Base-by-base conservation (phyloP, 148 eudicot species). In the Cornus suecica region DNA sequence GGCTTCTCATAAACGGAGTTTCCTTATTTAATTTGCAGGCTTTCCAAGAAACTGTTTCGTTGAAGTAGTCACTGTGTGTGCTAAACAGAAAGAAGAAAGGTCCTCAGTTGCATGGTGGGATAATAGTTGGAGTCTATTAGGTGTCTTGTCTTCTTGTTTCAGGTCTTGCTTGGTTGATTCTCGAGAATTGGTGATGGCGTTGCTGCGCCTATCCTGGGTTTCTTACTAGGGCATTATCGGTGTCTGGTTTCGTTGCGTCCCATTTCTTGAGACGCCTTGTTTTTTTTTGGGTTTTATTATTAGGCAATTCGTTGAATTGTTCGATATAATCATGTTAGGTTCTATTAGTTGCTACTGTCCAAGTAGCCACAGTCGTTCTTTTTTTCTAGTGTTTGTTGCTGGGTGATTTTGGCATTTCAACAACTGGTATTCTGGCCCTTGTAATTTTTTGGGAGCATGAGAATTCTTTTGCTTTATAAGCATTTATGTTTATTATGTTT, bases 321-420 rank as follows among this genome's bases (percentile, higher is more conserved):
- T 66, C 69, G 2, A 18, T 30, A 66, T 2, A 29, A 30, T 25
- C 3, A 15, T 48, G 25, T 8, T 31, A 22, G 5, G 51, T 32
- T n/a, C 31, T 66, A 7, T 3, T 31, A 34, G 48, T 34, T 67
- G 70, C 66, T 5, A 26, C 60, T 58, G 13, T 72, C 22, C 27
- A 4, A 58, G 75, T 72, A 23, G 48, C 10, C 29, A 26, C 2
- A 30, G 74, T 52, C 9, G 25, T 58, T 58, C 5, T 58, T 58
- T 2, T 11, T 4, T 58, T 58, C 25, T 72, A 54, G 29, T 30
- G 29, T 72, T 58, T 14, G 63, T 52, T 70, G 24, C 63, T 28
- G 24, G 74, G 63, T 52, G 64, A 22, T 71, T 68, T 23, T 22
- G 63, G 61, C 26, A 54, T 42, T 29, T 22, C 63, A 20, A 70